Conservation (phyloP, 2,329 filamentous ascomycete species). For the Cadophora sp. region DNA sequence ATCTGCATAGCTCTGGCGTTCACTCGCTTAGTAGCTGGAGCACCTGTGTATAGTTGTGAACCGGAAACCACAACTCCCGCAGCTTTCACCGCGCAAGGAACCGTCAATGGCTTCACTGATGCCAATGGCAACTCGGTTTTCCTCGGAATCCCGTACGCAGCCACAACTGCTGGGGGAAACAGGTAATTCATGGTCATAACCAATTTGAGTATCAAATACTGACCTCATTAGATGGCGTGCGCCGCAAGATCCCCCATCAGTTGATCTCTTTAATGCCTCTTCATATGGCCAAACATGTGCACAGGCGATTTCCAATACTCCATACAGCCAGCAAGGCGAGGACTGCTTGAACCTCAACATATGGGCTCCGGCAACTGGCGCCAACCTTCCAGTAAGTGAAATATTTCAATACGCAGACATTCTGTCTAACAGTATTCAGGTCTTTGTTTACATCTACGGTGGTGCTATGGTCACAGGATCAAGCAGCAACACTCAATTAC, state of each 20-base stretch:
- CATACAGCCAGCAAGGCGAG: constrained; percentile 44
- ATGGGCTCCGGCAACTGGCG: constrained; percentile 43
- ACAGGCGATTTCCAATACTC: constrained; percentile 38
- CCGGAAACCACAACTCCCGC: constrained; percentile 7
- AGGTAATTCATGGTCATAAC: constrained; percentile 33
- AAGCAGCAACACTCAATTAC: constrained; percentile 47
- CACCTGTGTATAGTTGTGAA: not conserved
- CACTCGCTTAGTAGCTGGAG: constrained; percentile 1
- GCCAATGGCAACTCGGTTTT: constrained; percentile 46
- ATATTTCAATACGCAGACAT: not conserved
- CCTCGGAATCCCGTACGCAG: constrained; percentile 50
- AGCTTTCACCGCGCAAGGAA: constrained; percentile 42
- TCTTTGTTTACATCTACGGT: constrained; percentile 47
- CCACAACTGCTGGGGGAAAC: constrained; percentile 50
- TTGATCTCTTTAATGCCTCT: constrained; percentile 35
- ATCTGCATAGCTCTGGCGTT: constrained; percentile 8
- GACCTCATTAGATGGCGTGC: constrained; percentile 40
- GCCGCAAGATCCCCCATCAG: constrained; percentile 41
- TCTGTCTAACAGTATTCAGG: constrained; percentile 10
- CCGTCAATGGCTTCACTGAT: constrained; percentile 48
- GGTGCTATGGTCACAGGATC: constrained; percentile 50
- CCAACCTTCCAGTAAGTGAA: constrained; percentile 39
- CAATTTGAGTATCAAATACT: not conserved
- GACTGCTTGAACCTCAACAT: constrained; percentile 54
- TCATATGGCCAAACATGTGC: constrained; percentile 39